Evolutionary conservation across 495 filamentous ascomycete genomes (phyloP).

Genomic region (Trichoderma virens): DNA sequence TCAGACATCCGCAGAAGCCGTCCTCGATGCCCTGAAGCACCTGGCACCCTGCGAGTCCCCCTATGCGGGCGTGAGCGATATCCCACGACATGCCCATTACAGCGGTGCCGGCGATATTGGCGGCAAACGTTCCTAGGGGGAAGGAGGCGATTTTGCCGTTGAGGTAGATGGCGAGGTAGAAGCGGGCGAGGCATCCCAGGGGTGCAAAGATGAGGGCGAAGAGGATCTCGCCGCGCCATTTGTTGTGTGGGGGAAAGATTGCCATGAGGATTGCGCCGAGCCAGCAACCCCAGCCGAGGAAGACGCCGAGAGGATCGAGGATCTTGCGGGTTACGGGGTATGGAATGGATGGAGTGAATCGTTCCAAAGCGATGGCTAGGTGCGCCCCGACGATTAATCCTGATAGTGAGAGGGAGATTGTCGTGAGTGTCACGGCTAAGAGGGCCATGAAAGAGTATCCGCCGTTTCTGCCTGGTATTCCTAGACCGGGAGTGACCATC

Average conservation of each 20-base stretch:
- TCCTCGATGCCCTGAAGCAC: constrained; percentile 78
- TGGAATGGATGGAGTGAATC: constrained; percentile 49
- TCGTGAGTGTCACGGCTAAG: constrained; percentile 59
- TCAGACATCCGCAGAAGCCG: constrained; percentile 85
- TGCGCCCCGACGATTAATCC: constrained; percentile 71
- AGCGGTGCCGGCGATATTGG: constrained; percentile 70
- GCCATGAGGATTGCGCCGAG: constrained; percentile 68
- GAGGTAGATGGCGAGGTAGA: constrained; percentile 58
- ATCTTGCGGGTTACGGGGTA: constrained; percentile 47
- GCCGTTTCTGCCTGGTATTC: constrained; percentile 46
- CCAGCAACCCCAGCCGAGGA: constrained; percentile 69
- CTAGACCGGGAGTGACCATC: constrained; percentile 22
- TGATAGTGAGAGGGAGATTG: constrained; percentile 58
- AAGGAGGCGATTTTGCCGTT: constrained; percentile 64
- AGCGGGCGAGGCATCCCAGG: constrained; percentile 67
- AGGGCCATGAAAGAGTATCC: constrained; percentile 80
- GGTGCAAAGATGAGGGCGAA: constrained; percentile 85
- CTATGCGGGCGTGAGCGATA: constrained; percentile 54
- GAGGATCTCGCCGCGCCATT: constrained; percentile 66
- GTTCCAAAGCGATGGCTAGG: constrained; percentile 56
- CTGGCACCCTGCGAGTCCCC: constrained; percentile 59
- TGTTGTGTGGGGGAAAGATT: constrained; percentile 64
- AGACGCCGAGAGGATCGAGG: constrained; percentile 53
- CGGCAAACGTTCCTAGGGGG: constrained; percentile 81
- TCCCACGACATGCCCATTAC: constrained; percentile 62